These are phyloP conservation scores for Metarhizium guizhouense DNA, from an alignment of 2,329 filamentous ascomycete species.

Conservation along the genomic window DNA sequence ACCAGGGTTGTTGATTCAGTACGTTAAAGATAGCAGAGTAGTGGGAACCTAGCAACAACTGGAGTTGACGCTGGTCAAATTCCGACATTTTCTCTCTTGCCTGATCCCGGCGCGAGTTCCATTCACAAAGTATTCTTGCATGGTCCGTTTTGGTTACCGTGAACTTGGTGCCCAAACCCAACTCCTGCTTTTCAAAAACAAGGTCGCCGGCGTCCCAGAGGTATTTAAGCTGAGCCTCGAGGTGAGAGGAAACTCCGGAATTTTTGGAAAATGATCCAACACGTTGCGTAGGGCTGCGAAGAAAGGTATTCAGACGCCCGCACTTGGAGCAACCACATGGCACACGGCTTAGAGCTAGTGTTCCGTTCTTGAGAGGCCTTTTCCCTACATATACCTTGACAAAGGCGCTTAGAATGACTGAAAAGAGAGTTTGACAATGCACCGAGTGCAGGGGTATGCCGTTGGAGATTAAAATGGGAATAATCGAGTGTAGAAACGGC, in stretches of 20 bases:
- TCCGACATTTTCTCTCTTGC: neutral
- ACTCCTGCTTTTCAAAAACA: no score
- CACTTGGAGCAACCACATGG: slow-evolving; percentile 18
- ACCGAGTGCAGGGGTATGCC: slow-evolving; percentile 6
- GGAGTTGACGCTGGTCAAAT: neutral
- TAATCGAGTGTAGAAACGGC: slow-evolving; percentile 17
- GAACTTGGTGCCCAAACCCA: slow-evolving; percentile 2
- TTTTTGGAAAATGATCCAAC: no score
- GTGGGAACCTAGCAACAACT: neutral
- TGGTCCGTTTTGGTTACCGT: slow-evolving; percentile 16
- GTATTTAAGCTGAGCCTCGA: no score
- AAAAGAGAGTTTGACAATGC: slow-evolving; percentile 16
- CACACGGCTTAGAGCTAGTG: slow-evolving; percentile 4
- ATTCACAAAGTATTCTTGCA: slow-evolving; percentile 3
- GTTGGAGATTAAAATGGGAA: slow-evolving; percentile 7
- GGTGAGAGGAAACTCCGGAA: rapidly evolving
- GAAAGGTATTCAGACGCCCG: slow-evolving; percentile 16
- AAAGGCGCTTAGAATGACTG: slow-evolving; percentile 13
- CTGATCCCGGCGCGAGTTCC: neutral
- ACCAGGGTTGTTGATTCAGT: neutral
- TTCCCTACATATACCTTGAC: slow-evolving; percentile 13
- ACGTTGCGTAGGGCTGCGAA: slow-evolving; percentile 4
- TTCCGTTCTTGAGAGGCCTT: slow-evolving; percentile 6
- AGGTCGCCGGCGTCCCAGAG: no score
- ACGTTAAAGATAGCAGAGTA: neutral